phyloP scores from a whole-genome alignment of 768 basidiomycete species.

The Symmetrospora coprosmae region DNA sequence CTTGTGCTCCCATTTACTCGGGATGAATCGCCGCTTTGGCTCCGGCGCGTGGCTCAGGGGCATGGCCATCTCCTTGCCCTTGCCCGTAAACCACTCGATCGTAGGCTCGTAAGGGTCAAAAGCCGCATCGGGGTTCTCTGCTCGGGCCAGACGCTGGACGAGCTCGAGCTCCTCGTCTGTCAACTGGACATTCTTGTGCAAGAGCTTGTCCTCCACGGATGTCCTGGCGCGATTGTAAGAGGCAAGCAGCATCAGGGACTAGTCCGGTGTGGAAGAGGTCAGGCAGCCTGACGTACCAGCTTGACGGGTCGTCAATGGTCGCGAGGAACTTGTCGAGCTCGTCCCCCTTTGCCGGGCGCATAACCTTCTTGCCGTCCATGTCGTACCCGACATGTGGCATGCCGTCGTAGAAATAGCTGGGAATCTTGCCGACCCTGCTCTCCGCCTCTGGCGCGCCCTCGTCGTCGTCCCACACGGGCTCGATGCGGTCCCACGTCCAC shows the following conservation, averaged over 20 bases:
- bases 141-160: constrained; percentile 73
- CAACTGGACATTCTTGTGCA: constrained; percentile 71
- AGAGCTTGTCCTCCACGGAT: constrained; percentile 75
- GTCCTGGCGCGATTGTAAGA: constrained; percentile 58
- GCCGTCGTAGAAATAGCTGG: constrained; percentile 99
- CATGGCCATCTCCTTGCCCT: constrained; percentile 65
- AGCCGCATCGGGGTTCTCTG: constrained; percentile 74
- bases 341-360: constrained; percentile 86
- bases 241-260: background rate
- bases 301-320: constrained; percentile 76
- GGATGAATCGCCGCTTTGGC: constrained; percentile 89
- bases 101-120: constrained; percentile 91
- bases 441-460: constrained; percentile 19
- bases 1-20: constrained; percentile 99
- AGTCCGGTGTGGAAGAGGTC: background rate
- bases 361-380: constrained; percentile 80
- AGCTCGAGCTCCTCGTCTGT: constrained; percentile 85
- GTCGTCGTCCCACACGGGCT: constrained; percentile 20
- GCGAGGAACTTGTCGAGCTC: constrained; percentile 92
- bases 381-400: constrained; percentile 97
- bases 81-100: constrained; percentile 93
- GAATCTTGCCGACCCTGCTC: constrained; percentile 85
- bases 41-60: constrained; percentile 80
- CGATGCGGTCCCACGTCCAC: constrained; percentile 30
- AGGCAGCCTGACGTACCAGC: constrained; percentile 50